Base-by-base conservation (phyloP, 2,329 filamentous ascomycete genomes). In the Epichloe brachyelytri region DNA sequence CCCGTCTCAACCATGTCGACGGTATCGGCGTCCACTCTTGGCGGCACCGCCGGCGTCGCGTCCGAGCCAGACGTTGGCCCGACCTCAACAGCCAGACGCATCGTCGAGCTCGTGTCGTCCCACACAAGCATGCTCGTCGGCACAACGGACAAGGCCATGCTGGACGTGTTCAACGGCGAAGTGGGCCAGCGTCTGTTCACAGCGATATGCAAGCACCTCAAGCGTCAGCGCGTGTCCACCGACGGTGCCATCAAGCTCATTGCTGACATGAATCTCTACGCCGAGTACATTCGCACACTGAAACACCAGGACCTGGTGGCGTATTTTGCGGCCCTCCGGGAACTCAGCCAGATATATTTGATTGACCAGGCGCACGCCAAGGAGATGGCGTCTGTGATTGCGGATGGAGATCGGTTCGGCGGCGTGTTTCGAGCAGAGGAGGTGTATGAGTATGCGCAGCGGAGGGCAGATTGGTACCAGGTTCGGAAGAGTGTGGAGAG, bases 91-190 rank as follows among this genome's bases (percentile, higher is more conserved):
- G 90, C 93, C 4, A 76, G 73, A 56, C 83, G 84, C 49, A 83
- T 98, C 47, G 86, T 95, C 26, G 83, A 88, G 41, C 80, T 97
- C 40, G 86, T 97, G 14, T 84, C 83, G 20, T 85, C 85, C 15
- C 93, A 98, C 66, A 97, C 90, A 1, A 82, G 79, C 63, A 96
- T 98, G 88, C 77, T 98, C 12, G 80, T 87, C 4, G 93, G 93
- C 55, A 95, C 88, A 64, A 97, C 91, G 1, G 93, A 98, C 65
- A 98, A 98, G 73, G 91, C 88, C 55, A 95, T 95, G 77, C 82
- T 98, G 26, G 93, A 98, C 63, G 93, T 98, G 14, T 98, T 98
- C 75, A 96, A 95, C 66, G 88, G 93, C 68, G 93, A 98, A 71
- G 91, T 98, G 26, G 93, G 93, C 0, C 78, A 96, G 56, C 85